These are phyloP conservation scores for Phoma sp. DNA, from an alignment of 2,329 filamentous ascomycete genomes.

Conservation along the genomic window DNA sequence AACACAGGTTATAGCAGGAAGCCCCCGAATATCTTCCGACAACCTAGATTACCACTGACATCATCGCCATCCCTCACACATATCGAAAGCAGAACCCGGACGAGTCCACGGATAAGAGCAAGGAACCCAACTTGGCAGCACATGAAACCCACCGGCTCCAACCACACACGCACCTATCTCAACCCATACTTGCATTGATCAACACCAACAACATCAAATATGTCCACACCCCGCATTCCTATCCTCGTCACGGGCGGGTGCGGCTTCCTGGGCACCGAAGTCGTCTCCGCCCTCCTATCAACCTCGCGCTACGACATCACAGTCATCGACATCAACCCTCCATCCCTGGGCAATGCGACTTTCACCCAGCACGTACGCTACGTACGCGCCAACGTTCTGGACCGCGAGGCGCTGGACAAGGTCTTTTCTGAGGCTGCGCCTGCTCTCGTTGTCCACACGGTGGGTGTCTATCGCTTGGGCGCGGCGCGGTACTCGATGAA, in stretches of 20 bases:
- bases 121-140: slow-evolving; percentile 15
- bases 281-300: slow-evolving; percentile 49
- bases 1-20: no score
- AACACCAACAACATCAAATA: not conserved
- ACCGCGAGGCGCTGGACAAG: slow-evolving; percentile 38
- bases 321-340: slow-evolving; percentile 49
- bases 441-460: slow-evolving; percentile 89
- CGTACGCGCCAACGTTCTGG: slow-evolving; percentile 50
- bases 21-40: not conserved
- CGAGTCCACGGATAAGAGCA: slow-evolving; percentile 15
- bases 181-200: not conserved
- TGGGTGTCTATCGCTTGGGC: slow-evolving; percentile 57
- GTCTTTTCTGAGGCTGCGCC: slow-evolving; percentile 70
- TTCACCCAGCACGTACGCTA: slow-evolving; percentile 40
- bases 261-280: slow-evolving; percentile 54
- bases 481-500: slow-evolving; percentile 48
- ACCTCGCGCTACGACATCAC: slow-evolving; percentile 49
- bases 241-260: slow-evolving; percentile 56
- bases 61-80: no score
- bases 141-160: not conserved
- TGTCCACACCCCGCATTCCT: slow-evolving; percentile 33
- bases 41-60: not conserved
- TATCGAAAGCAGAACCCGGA: not conserved
- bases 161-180: not conserved
- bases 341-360: slow-evolving; percentile 33